These are phyloP conservation scores for Penicillium paxilli DNA, from an alignment of 495 filamentous ascomycete genomes.

Conservation along the genomic window DNA sequence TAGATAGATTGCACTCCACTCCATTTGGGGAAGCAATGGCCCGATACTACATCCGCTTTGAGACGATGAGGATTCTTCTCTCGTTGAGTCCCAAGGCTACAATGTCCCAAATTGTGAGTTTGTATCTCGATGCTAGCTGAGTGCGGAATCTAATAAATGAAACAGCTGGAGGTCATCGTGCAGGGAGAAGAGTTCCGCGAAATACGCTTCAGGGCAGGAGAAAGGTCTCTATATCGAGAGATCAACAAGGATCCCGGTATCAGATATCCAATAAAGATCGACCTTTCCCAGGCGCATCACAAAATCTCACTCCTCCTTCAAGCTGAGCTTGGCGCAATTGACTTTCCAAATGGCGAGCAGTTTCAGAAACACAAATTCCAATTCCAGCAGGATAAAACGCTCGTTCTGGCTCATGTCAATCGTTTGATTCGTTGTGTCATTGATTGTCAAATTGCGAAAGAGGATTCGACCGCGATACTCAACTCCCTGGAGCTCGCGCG, in stretches of 20 bases:
- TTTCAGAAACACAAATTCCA: conserved; percentile 60
- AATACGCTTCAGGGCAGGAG: conserved; percentile 69
- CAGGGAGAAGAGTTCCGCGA: conserved; percentile 80
- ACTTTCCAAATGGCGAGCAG: conserved; percentile 65
- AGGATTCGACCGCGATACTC: conserved; percentile 65
- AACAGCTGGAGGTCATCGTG: conserved; percentile 62
- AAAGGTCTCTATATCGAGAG: conserved; percentile 77
- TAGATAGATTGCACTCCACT: conserved; percentile 60
- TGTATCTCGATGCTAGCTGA: neutral
- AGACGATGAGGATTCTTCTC: conserved; percentile 81
- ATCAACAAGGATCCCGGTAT: conserved; percentile 75
- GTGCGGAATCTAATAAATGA: conserved; percentile 29
- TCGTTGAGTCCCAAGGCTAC: conserved; percentile 58
- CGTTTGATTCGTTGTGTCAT: conserved; percentile 81
- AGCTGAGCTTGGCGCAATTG: conserved; percentile 71
- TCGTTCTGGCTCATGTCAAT: conserved; percentile 73
- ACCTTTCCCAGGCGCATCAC: conserved; percentile 67
- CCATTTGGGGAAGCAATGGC: conserved; percentile 90
- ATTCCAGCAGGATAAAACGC: conserved; percentile 65
- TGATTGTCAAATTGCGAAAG: conserved; percentile 72
- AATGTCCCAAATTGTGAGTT: conserved; percentile 70
- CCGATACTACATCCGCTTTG: conserved; percentile 85
- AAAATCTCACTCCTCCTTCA: conserved; percentile 90
- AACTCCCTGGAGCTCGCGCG: conserved; percentile 78
- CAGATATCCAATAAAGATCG: conserved; percentile 78